Base-by-base conservation (phyloP, 257 asterid genomes). In the Lavandula angustifolia region DNA sequence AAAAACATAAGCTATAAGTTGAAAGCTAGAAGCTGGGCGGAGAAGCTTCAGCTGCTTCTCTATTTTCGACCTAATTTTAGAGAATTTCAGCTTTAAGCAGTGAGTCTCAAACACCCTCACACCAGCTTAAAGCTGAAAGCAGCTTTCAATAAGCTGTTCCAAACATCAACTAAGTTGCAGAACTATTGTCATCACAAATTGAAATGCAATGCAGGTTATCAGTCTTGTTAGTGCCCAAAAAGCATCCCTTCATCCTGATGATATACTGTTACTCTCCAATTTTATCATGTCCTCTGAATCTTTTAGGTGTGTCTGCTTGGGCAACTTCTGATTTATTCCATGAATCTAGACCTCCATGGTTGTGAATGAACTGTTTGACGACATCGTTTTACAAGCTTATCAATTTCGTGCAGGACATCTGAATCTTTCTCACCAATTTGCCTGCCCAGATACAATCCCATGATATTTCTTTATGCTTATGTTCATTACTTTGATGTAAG, bases 401-500 rank as follows among this genome's bases (percentile, higher is more conserved):
- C 70, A 49, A 51, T 49, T 70, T 73, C 60, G 47, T 79, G 85
- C 89, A 94, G 99, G 88, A 94, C 95, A 50, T 94, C 97, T 66
- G 99, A 94, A 81, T 87, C 95, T 50, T 94, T 90, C 88, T 86
- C 98, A 43, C 99, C 99, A 47, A 90, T 94, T 78, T 94, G 99
- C 88, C 83, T 94, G 62, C 99, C 99, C 38, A 85, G 95, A 90
- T 94, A 87, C 79, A 94, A 91, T 69, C 80, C 97, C 75, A 86
- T 88, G 96, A 89, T 95, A 9, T 90, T 90, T 81, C 94, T 90
- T 17, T 83, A 90, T 86, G 96, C 96, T 44, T 94, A 94, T 72
- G 99, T 94, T 78, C 99, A 94, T 81, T 94, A 84, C 73, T 80
- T 94, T 78, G 99, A 94, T 76, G 99, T 94, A 83, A 90, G 99